phyloP scores from a whole-genome alignment of 306 rosid genomes.

The Ziziphus jujuba region DNA sequence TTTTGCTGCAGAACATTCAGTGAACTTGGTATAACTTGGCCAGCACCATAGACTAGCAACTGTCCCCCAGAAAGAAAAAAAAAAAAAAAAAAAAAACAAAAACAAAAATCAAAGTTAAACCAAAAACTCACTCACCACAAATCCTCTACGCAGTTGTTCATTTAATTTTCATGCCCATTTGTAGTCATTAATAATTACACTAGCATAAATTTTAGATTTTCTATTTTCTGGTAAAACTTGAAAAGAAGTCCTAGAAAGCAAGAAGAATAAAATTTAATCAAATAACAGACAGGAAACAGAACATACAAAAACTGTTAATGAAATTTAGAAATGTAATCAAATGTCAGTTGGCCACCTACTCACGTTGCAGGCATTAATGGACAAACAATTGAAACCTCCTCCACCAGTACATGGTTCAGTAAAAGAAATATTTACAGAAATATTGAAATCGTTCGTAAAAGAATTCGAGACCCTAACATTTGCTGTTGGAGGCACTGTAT shows the following conservation, averaged over 20 bases:
- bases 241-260: conserved; percentile 5
- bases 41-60: conserved; percentile 93
- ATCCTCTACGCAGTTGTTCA: background rate
- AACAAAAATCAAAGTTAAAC: background rate
- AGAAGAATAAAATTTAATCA: background rate
- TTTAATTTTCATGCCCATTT: background rate
- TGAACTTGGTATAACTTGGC: conserved; percentile 80
- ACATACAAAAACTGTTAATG: background rate
- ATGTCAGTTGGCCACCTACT: conserved; percentile 44
- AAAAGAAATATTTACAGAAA: conserved; percentile 77
- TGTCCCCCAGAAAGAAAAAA: conserved; percentile 28
- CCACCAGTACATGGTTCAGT: conserved; percentile 67
- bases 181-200: background rate
- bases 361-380: conserved; percentile 86
- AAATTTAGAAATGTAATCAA: background rate
- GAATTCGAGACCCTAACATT: conserved; percentile 49
- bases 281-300: background rate
- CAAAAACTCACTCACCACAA: no score
- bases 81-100: background rate
- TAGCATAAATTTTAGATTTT: background rate
- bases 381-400: conserved; percentile 69
- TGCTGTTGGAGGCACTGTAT: conserved; percentile 88
- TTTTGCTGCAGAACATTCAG: conserved; percentile 59
- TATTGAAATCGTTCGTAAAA: conserved; percentile 64
- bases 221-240: background rate